Percentiles rank a stretch among this genome's conserved stretches.
Evolutionary conservation across 179 eudicot species (phyloP).

Genomic region (Sideroxylon spinosum): DNA sequence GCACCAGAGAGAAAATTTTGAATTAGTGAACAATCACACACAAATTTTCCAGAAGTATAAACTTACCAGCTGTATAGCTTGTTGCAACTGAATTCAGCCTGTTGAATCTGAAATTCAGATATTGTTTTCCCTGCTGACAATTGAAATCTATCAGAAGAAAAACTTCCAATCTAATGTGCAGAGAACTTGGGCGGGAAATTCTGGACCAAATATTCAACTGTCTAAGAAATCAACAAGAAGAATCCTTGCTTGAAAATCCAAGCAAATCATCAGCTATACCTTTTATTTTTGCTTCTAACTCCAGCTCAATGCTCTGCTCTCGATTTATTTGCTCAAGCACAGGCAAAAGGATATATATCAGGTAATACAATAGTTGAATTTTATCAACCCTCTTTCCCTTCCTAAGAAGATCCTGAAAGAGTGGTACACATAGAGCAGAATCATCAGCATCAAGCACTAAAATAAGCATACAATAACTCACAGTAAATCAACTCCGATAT

Average conservation of each 20-base stretch:
- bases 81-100: conserved; percentile 43
- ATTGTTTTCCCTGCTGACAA: conserved; percentile 50
- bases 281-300: conserved; percentile 61
- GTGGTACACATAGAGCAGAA: conserved; percentile 6
- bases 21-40: neutral
- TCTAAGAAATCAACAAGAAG: conserved; percentile 3
- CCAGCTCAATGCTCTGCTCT: conserved; percentile 59
- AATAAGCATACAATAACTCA: neutral
- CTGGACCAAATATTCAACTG: neutral
- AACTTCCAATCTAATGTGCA: neutral
- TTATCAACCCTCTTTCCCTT: conserved; percentile 36
- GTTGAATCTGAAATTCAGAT: conserved; percentile 55
- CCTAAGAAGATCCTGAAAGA: conserved; percentile 47
- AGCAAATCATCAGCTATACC: conserved; percentile 33
- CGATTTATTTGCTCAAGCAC: conserved; percentile 56
- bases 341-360: conserved; percentile 71
- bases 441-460: neutral
- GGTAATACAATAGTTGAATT: conserved; percentile 51
- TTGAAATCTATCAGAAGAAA: neutral
- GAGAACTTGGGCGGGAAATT: neutral
- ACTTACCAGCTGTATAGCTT: conserved; percentile 65
- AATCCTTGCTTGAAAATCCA: neutral
- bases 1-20: neutral
- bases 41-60: conserved; percentile 10
- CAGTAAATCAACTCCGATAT: conserved; percentile 10